Evolutionary conservation across 2,329 filamentous ascomycete species (phyloP).

Genomic region (Leptographium procerum): DNA sequence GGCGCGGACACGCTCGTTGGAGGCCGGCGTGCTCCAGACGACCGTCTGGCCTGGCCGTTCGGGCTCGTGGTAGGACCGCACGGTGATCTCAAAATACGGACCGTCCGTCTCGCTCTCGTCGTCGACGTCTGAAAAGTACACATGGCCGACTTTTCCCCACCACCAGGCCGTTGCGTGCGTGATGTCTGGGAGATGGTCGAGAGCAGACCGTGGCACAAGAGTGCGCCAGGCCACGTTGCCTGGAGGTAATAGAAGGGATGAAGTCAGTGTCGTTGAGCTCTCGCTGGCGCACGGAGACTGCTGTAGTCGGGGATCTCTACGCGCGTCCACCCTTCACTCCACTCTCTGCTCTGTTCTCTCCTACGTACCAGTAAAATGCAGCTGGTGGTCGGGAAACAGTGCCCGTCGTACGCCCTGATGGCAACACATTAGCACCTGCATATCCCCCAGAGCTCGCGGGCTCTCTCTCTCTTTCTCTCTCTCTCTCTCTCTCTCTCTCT

Average conservation of each 20-base stretch:
- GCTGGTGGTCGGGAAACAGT: background rate
- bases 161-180: background rate
- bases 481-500: too few relatives aligned
- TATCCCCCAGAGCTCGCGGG: too few relatives aligned
- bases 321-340: too few relatives aligned
- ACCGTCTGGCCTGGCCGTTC: background rate
- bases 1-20: background rate
- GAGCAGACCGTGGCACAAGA: background rate
- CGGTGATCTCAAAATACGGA: background rate
- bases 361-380: background rate
- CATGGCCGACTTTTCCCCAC: background rate
- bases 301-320: too few relatives aligned
- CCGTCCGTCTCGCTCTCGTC: background rate
- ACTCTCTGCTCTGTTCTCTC: background rate
- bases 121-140: background rate
- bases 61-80: background rate
- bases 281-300: too few relatives aligned
- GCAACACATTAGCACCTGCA: background rate
- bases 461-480: too few relatives aligned
- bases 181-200: background rate
- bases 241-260: too few relatives aligned
- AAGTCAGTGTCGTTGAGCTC: background rate
- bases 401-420: background rate
- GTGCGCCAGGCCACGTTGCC: background rate
- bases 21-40: background rate